Evolutionary conservation across 768 basidiomycete species (phyloP), one percentile per base, ranked within the genome.

Genomic region (Pulveroboletus sp.): DNA sequence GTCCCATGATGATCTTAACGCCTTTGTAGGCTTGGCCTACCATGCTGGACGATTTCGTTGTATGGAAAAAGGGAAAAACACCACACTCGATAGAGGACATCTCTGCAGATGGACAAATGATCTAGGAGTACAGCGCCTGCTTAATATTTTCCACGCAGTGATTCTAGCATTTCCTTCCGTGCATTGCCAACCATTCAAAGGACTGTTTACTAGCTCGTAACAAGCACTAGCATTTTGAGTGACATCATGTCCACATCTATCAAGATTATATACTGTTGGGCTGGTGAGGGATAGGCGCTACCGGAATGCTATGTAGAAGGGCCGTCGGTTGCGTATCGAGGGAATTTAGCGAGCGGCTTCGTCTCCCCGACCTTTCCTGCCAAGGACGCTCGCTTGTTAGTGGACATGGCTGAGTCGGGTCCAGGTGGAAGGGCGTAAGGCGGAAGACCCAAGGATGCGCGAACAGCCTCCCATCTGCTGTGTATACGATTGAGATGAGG

Each of bases 1-100:
- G 40, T 45, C 38, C n/a, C n/a, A n/a, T n/a, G n/a, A 40, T 37
- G 23, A 40, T 40, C 19, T 52, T 9, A n/a, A 53, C 17, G 1
- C 36, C 32, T 45, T 25, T 34, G 19, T 21, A 89, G 87, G 85
- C 87, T 29, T 91, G 90, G 90, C 90, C 90, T 1, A 86, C 87
- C 13, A 71, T 90, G 53, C 68, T 91, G 38, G 90, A 92, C 58
- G 82, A 89, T 52, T 92, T 91, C 59, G 87, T 83, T 6, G 62
- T 63, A 3, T 89, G 83, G 85, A 88, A 84, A 62, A 71, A 66
- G 50, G 50, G 48, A 6, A 68, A 55, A 49, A 45, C 39, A 43
- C 24, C 49, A 43, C 31, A 10, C 21, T 34, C 50, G 7, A 46
- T 41, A 25, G 41, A 40, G 49, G 31, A 40, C 33, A 44, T 12